Conservation (phyloP, 129 eudicot species). For the Arctium lappa region DNA sequence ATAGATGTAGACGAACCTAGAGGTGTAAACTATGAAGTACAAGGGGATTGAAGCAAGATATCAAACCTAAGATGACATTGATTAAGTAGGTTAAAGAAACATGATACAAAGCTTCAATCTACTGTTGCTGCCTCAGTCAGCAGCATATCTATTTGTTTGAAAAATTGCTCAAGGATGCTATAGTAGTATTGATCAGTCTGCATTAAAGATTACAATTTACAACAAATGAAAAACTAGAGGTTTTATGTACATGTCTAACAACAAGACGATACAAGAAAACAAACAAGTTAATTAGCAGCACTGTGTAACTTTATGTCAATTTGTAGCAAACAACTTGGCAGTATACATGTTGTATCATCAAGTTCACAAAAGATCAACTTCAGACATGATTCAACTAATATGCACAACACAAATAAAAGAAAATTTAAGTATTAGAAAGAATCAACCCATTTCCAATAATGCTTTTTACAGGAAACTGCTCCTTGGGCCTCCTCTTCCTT, state of each 20-base stretch:
- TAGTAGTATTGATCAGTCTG: neutral
- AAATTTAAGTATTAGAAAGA: conserved; percentile 25
- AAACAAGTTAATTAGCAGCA: neutral
- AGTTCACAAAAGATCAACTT: neutral
- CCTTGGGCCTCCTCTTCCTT: conserved; percentile 39
- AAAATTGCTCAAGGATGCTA: neutral
- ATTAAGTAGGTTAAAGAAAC: no score
- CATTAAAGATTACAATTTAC: neutral
- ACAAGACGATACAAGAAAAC: neutral
- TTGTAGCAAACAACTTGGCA: neutral
- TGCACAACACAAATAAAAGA: neutral
- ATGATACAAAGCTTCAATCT: no score
- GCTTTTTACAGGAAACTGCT: conserved; percentile 72
- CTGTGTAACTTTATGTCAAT: neutral
- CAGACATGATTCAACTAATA: conserved; percentile 28
- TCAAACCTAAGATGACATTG: no score
- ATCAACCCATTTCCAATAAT: conserved; percentile 89
- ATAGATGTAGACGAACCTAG: no score
- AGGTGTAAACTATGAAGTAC: no score
- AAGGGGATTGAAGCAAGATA: no score
- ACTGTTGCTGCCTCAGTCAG: no score
- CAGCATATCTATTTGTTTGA: no score
- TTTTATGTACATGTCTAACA: neutral
- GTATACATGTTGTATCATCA: neutral
- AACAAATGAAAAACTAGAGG: neutral